Conservation (phyloP, 305 asterid species). For the Euphrasia arctica region DNA sequence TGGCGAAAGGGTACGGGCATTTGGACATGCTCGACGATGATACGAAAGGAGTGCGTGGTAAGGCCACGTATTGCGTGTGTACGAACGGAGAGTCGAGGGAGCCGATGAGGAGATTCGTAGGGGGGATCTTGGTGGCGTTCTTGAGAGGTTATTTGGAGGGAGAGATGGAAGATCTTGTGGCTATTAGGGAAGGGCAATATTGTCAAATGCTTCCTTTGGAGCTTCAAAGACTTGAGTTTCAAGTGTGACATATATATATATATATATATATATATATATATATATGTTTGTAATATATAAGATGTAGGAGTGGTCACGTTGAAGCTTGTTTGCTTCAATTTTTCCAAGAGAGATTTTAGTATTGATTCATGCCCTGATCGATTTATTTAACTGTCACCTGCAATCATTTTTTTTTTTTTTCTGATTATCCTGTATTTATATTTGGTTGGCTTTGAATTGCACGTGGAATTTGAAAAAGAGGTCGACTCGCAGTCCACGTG, state of each 20-base stretch:
- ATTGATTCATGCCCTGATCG: too few relatives aligned
- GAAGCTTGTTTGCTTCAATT: too few relatives aligned
- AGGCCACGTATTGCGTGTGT: constrained; percentile 60
- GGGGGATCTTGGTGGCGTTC: constrained; percentile 70
- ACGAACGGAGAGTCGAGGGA: constrained; percentile 63
- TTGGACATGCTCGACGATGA: constrained; percentile 84
- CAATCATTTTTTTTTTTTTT: not conserved
- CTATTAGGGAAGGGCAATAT: constrained; percentile 41
- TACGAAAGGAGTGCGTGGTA: constrained; percentile 72
- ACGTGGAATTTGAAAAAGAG: too few relatives aligned
- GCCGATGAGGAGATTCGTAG: constrained; percentile 86
- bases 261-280: too few relatives aligned
- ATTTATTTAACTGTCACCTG: not conserved
- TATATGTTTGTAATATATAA: not conserved
- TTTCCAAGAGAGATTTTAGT: too few relatives aligned
- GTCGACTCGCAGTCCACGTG: too few relatives aligned
- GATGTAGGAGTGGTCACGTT: too few relatives aligned
- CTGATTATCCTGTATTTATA: not conserved
- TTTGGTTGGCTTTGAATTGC: too few relatives aligned
- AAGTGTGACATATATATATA: constrained; percentile 11
- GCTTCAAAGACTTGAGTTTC: constrained; percentile 53
- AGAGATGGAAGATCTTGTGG: constrained; percentile 39
- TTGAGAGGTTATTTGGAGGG: constrained; percentile 62
- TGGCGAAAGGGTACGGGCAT: constrained; percentile 84
- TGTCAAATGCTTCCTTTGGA: constrained; percentile 42